These are phyloP conservation scores for Lachancea sp. DNA, from an alignment of 805 yeast genomes.

Conservation along the genomic window DNA sequence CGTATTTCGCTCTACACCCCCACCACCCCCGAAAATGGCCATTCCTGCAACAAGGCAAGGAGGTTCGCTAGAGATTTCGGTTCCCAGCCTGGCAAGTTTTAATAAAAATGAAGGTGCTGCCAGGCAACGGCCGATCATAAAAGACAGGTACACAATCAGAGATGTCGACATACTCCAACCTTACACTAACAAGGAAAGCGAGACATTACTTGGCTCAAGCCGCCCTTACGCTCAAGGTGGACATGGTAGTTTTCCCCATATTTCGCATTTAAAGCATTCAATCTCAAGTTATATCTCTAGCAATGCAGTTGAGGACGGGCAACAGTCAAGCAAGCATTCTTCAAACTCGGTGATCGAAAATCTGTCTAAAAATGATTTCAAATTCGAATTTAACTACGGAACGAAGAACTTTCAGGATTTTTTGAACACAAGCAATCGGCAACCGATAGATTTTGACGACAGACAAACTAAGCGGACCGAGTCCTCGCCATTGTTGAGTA, in stretches of 20 bases:
- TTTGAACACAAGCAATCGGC: slow-evolving; percentile 3
- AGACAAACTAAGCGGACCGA: slow-evolving; percentile 3
- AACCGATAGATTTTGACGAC: not conserved
- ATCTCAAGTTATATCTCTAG: slow-evolving; percentile 23
- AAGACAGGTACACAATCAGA: slow-evolving; percentile 25
- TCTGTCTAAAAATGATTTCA: slow-evolving; percentile 25
- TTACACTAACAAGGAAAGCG: slow-evolving; percentile 3
- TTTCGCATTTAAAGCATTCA: slow-evolving; percentile 20
- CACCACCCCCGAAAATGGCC: slow-evolving; percentile 66
- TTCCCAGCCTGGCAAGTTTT: slow-evolving; percentile 9
- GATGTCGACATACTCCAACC: slow-evolving; percentile 25
- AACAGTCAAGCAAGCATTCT: not conserved
- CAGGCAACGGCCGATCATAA: slow-evolving; percentile 11
- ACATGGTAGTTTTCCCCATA: slow-evolving; percentile 3
- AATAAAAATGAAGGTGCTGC: not conserved
- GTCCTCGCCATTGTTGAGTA: slow-evolving; percentile 6
- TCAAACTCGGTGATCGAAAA: slow-evolving; percentile 21
- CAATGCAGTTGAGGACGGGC: not conserved
- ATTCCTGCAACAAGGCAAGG: slow-evolving; percentile 78
- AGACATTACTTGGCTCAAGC: not conserved
- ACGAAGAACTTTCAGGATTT: slow-evolving; percentile 10
- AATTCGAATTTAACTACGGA: slow-evolving; percentile 31
- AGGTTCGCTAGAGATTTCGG: slow-evolving; percentile 68
- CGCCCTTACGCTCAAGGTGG: not conserved
- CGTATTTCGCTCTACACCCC: slow-evolving; percentile 37